Conservation (phyloP, 2,329 filamentous ascomycete genomes). For the Hypomyces rosellus region DNA sequence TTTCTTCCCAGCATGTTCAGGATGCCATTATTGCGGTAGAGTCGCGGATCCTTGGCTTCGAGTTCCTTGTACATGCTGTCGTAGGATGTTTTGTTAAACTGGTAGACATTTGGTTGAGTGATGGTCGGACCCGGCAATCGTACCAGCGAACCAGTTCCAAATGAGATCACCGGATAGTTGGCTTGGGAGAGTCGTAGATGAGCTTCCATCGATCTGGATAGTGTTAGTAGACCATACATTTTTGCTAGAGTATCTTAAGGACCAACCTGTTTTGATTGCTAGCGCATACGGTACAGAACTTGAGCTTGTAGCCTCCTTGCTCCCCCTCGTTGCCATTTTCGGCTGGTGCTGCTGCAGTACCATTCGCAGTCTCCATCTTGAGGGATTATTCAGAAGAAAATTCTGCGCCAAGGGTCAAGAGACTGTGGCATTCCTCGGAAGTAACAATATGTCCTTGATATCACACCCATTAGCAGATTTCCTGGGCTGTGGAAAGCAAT, state of each 20-base stretch:
- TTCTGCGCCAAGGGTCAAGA: conserved; percentile 3
- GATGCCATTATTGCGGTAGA: conserved; percentile 89
- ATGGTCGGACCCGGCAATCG: conserved; percentile 88
- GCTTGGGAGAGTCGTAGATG: conserved; percentile 84
- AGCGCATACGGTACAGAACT: conserved; percentile 97
- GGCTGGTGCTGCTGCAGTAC: conserved; percentile 24
- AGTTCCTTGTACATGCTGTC: conserved; percentile 91
- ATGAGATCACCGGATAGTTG: conserved; percentile 92
- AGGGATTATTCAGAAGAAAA: conserved; percentile 10
- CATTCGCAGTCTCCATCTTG: conserved; percentile 39
- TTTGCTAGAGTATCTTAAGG: background rate
- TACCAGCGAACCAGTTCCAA: conserved; percentile 91
- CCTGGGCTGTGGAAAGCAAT: background rate
- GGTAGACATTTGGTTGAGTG: conserved; percentile 91
- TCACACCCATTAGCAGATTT: conserved; percentile 6
- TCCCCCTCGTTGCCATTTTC: conserved; percentile 44
- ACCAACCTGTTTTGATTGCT: conserved; percentile 91
- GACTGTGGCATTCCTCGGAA: conserved; percentile 19
- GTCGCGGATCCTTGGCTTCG: conserved; percentile 71
- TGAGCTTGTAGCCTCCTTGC: conserved; percentile 71
- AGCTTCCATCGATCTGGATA: conserved; percentile 72
- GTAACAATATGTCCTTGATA: background rate
- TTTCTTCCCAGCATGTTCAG: conserved; percentile 95
- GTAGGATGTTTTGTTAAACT: conserved; percentile 96
- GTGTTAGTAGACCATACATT: conserved; percentile 5